A percentile compares a stretch with the other conserved stretches of the same genome.
These are phyloP conservation scores for Hemileia vastatrix DNA, from an alignment of 1,284 basidiomycete genomes.

Conservation along the genomic window DNA sequence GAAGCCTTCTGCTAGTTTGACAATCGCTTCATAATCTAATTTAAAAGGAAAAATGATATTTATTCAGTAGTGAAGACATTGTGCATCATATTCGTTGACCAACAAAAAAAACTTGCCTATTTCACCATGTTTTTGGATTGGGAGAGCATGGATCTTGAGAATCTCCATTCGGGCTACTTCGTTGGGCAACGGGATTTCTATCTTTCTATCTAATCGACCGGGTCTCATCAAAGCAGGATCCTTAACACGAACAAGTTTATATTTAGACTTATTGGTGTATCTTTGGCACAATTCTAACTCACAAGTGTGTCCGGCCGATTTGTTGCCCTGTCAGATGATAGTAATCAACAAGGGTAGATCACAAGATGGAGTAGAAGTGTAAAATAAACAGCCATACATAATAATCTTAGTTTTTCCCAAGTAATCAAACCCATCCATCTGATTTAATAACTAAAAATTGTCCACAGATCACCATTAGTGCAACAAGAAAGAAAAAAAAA, in stretches of 20 bases:
- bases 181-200: conserved; percentile 95
- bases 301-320: conserved; percentile 67
- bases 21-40: conserved; percentile 82
- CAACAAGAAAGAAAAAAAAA: not conserved
- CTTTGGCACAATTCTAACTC: not conserved
- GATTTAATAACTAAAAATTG: conserved; percentile 70
- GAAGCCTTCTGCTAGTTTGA: conserved; percentile 89
- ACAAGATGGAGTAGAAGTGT: not conserved
- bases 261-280: no score
- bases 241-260: not conserved
- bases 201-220: conserved; percentile 91
- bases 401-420: conserved; percentile 93
- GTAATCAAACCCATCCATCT: conserved; percentile 99
- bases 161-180: conserved; percentile 91
- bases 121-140: conserved; percentile 88
- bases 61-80: no score
- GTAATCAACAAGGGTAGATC: not conserved
- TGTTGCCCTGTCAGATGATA: conserved; percentile 13
- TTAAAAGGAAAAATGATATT: not conserved
- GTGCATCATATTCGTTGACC: no score
- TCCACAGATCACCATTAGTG: not conserved
- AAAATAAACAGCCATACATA: conserved; percentile 61
- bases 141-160: conserved; percentile 89
- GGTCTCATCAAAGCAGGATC: conserved; percentile 94
- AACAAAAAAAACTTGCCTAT: conserved; percentile 48